A percentile compares a stretch with the other conserved stretches of the same genome.
Conservation (phyloP, 768 basidiomycete genomes). For the Agaricus blazei region DNA sequence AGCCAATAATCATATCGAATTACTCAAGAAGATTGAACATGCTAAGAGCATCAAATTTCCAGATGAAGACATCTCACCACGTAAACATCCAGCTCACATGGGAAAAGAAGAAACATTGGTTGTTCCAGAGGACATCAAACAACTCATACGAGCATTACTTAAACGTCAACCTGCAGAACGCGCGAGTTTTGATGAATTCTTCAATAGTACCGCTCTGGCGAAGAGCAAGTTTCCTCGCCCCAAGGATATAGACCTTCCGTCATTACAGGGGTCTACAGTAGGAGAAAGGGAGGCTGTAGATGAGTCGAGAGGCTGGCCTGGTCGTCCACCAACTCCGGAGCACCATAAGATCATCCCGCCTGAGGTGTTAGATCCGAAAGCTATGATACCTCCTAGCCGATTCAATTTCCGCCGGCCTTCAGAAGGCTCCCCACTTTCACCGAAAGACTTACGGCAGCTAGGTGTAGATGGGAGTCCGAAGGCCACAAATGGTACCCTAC, state of each 20-base stretch:
- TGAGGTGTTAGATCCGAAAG: constrained; percentile 75
- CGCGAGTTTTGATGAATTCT: constrained; percentile 90
- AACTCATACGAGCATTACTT: constrained; percentile 77
- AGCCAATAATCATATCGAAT: constrained; percentile 93
- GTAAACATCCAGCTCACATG: constrained; percentile 30
- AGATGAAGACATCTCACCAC: constrained; percentile 67
- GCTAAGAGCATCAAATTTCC: constrained; percentile 93
- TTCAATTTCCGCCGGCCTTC: constrained; percentile 58
- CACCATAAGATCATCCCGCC: constrained; percentile 72
- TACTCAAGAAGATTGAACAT: constrained; percentile 87
- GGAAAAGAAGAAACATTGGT: constrained; percentile 44
- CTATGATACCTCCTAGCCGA: constrained; percentile 78
- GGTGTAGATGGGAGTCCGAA: constrained; percentile 20
- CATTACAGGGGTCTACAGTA: constrained; percentile 6
- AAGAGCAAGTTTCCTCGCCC: constrained; percentile 75
- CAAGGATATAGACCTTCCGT: constrained; percentile 25
- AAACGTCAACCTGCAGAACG: constrained; percentile 82
- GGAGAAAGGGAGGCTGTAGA: constrained; percentile 21
- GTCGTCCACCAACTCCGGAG: constrained; percentile 52
- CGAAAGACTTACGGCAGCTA: background rate
- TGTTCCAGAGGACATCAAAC: constrained; percentile 82
- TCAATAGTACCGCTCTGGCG: constrained; percentile 70
- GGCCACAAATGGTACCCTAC: constrained; percentile 15
- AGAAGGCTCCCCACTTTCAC: constrained; percentile 11
- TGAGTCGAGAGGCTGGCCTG: constrained; percentile 25